These are phyloP conservation scores for Flaveria brownii DNA, from an alignment of 129 eudicot genomes.

Conservation along the genomic window DNA sequence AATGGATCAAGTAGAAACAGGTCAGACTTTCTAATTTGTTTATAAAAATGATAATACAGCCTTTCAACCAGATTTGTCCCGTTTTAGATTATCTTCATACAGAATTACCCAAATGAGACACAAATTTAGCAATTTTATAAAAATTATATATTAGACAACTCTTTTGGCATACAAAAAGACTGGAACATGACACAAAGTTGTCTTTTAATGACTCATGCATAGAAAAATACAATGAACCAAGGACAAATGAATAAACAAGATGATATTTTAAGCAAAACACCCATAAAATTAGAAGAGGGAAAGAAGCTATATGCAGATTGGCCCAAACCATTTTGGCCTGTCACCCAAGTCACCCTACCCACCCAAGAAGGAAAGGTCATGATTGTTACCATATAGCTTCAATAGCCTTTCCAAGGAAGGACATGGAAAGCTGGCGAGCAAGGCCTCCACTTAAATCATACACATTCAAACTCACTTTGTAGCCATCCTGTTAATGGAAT, in stretches of 20 bases:
- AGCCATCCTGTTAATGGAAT: conserved; percentile 53
- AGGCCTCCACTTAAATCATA: conserved; percentile 86
- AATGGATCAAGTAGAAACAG: background rate
- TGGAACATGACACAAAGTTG: background rate
- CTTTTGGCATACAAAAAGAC: background rate
- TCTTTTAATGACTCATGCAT: background rate
- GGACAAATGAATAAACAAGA: background rate
- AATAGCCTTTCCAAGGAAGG: conserved; percentile 82
- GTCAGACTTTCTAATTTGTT: too few species aligned
- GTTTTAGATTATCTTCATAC: background rate
- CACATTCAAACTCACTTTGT: conserved; percentile 66
- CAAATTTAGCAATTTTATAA: too few species aligned
- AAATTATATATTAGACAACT: background rate
- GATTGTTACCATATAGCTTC: conserved; percentile 70
- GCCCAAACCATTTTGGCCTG: background rate
- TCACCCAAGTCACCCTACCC: background rate
- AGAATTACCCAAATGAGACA: background rate
- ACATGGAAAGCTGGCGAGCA: conserved; percentile 83
- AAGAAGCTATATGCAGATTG: background rate
- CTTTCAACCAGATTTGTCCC: background rate
- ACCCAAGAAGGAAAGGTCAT: background rate
- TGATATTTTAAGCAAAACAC: background rate
- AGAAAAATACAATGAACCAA: background rate
- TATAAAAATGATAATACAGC: background rate
- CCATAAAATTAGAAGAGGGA: background rate